Base-by-base conservation (phyloP, 345 rosid genomes). In the Moricandia arvensis region DNA sequence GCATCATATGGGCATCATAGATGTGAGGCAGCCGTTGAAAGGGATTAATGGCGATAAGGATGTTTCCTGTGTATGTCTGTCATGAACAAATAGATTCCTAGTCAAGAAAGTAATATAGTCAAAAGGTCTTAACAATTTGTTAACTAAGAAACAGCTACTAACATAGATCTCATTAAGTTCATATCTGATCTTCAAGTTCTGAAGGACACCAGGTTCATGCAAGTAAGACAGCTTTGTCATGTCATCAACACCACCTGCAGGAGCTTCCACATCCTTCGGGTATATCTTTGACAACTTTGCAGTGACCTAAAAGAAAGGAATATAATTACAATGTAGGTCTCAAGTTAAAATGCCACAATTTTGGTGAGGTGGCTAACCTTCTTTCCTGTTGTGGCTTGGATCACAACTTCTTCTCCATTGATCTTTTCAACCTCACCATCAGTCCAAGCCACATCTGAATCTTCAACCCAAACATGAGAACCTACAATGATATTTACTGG, bases 391-490 rank as follows among this genome's bases (percentile, higher is more conserved):
- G 78, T 77, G 59, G 86, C 68, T 60, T 80, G 73, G 35, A 94
- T 72, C 59, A 82, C 85, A 33, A 66, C 95, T 74, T 91, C 77
- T 27, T 86, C 18, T 30, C 92, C 97, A 27, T 74, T 85, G 72
- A 94, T 90, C 77, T 90, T 91, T 59, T 71, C 67, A 73, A 94
- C 95, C 63, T 63, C 76, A 45, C 98, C 98, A 75, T 89, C 92
- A 76, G 87, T 73, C 97, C 98, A 94, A 79, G 95, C 90, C 49
- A 66, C 33, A 0, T 83, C 91, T 7, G 85, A 59, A 80, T 94
- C 95, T 82, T 91, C 98, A 29, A 77, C 86, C 98, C 97, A 94
- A 76, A 90, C 91, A 26, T 94, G 90, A 79, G 98, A 94, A 65
- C 98, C 95, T 2, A 89, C 96, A 66, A 83, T 90, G 60, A 94